These are phyloP conservation scores for Arachis monticola DNA, from an alignment of 331 rosid species.

Conservation along the genomic window DNA sequence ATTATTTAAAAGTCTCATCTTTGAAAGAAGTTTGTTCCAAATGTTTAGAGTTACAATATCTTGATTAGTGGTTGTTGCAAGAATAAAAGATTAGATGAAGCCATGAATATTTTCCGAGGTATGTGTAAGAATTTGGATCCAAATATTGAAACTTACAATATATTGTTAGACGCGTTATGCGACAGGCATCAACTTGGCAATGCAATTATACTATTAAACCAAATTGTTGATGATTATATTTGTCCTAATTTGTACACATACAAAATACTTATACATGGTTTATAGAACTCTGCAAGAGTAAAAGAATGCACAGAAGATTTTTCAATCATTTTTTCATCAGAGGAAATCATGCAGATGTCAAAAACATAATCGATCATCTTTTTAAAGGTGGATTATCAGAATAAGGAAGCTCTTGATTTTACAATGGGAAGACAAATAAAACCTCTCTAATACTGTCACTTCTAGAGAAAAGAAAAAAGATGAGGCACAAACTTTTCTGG, in stretches of 20 bases:
- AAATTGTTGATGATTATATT: neutral
- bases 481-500: neutral
- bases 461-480: neutral
- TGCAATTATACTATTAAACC: neutral
- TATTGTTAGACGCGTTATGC: neutral
- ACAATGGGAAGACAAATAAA: neutral
- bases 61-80: neutral
- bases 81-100: neutral
- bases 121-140: neutral
- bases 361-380: neutral
- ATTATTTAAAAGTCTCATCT: neutral
- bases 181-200: neutral
- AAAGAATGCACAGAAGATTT: slow-evolving; percentile 12
- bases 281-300: neutral
- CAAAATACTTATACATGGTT: slow-evolving; percentile 7
- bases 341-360: neutral
- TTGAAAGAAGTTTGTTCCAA: neutral
- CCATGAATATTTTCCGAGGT: neutral
- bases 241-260: slow-evolving; percentile 5
- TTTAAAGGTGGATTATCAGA: neutral
- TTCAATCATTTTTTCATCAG: neutral
- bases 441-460: neutral
- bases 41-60: neutral
- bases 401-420: neutral
- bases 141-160: neutral